A percentile compares a stretch with the other conserved stretches of the same genome.
These are phyloP conservation scores for Botrytis medusae DNA, from an alignment of 2,329 filamentous ascomycete genomes.

Conservation along the genomic window DNA sequence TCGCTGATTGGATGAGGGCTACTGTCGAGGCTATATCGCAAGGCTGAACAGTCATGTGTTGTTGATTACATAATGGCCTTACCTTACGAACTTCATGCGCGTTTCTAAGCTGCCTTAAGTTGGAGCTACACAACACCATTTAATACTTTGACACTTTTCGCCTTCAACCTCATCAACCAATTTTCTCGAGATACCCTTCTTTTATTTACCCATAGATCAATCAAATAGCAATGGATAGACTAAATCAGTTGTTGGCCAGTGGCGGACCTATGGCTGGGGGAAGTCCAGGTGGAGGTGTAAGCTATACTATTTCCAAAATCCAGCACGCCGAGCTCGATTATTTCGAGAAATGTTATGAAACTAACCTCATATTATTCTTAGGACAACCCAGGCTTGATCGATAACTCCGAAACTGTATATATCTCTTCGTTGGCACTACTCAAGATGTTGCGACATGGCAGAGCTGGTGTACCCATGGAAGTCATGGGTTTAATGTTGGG, in stretches of 20 bases:
- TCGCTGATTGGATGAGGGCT: not conserved
- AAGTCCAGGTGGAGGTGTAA: constrained; percentile 58
- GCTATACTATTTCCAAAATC: constrained; percentile 35
- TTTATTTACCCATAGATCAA: constrained; percentile 13
- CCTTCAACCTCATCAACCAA: not conserved
- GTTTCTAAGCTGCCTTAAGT: constrained; percentile 26
- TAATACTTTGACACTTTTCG: constrained; percentile 14
- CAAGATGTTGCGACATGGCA: constrained; percentile 98
- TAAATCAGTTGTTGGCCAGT: constrained; percentile 81
- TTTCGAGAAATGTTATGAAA: constrained; percentile 5
- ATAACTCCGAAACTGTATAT: constrained; percentile 99
- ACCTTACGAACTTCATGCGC: constrained; percentile 18
- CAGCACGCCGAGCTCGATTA: constrained; percentile 19
- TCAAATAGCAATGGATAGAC: constrained; percentile 71
- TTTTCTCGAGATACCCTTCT: constrained; percentile 12
- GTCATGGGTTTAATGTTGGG: constrained; percentile 99
- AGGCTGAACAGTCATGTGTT: constrained; percentile 17
- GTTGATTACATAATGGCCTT: constrained; percentile 15
- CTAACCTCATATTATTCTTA: constrained; percentile 42
- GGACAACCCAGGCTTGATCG: constrained; percentile 90
- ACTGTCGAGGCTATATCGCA: constrained; percentile 13
- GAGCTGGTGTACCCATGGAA: constrained; percentile 98
- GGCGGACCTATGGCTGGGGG: constrained; percentile 67
- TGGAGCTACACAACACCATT: constrained; percentile 26
- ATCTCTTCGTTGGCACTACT: constrained; percentile 95